Percentiles rank a stretch among this genome's conserved stretches.
Conservation (phyloP, 208 protist genomes). For the Acanthamoeba lenticulata region DNA sequence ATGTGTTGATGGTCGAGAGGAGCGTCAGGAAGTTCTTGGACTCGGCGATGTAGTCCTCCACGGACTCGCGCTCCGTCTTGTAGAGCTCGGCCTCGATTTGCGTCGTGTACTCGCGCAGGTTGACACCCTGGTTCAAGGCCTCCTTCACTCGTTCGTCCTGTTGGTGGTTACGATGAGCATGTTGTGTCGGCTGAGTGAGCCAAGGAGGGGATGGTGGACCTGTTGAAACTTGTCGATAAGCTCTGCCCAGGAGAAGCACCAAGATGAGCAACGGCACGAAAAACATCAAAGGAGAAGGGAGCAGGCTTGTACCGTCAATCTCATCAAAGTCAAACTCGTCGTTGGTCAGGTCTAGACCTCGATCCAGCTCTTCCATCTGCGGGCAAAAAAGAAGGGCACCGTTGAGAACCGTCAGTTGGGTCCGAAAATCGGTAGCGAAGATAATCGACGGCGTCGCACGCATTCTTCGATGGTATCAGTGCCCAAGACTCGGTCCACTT, state of each 20-base stretch:
- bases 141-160: constrained; percentile 18
- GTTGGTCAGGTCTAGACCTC: constrained; percentile 5
- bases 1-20: not conserved
- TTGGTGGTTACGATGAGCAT: not conserved
- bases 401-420: no score
- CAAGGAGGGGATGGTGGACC: not conserved
- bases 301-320: not conserved
- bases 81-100: not conserved
- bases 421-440: no score
- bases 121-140: not conserved
- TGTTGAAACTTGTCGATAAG: not conserved
- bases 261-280: not conserved
- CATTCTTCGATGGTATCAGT: not conserved
- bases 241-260: not conserved
- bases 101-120: not conserved
- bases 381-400: not conserved
- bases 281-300: not conserved
- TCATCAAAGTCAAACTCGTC: constrained; percentile 13
- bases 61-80: not conserved
- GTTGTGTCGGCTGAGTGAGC: not conserved
- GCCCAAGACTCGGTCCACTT: not conserved
- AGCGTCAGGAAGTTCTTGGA: not conserved
- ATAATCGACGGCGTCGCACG: no score
- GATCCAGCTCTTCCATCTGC: not conserved
- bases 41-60: constrained; percentile 35